Conservation (phyloP, 805 yeast genomes). For the Blastobotrys chiropterorum region DNA sequence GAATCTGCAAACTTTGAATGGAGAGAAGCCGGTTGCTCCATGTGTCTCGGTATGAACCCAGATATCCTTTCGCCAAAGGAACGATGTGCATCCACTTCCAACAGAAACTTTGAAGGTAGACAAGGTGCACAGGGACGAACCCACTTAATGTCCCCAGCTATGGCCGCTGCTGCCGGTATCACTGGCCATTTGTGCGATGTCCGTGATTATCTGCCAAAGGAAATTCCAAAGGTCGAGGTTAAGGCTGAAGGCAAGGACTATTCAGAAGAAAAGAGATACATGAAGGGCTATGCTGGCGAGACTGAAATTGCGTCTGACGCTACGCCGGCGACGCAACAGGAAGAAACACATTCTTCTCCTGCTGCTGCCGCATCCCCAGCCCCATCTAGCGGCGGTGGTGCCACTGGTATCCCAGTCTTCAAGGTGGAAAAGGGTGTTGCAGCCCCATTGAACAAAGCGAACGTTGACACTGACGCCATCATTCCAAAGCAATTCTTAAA, state of each 20-base stretch:
- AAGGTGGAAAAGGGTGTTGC: conserved; percentile 73
- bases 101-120: conserved; percentile 98
- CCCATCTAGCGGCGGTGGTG: conserved; percentile 9
- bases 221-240: conserved; percentile 31
- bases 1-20: conserved; percentile 92
- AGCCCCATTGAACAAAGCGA: conserved; percentile 91
- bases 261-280: conserved; percentile 60
- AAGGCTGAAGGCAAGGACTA: conserved; percentile 32
- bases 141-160: conserved; percentile 96
- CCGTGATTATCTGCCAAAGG: conserved; percentile 64
- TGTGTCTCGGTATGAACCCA: conserved; percentile 99
- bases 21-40: conserved; percentile 99
- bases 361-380: conserved; percentile 2
- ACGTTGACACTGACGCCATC: conserved; percentile 97
- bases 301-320: conserved; percentile 30
- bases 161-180: conserved; percentile 99
- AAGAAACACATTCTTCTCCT: background rate
- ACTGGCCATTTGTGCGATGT: conserved; percentile 87
- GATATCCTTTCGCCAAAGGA: conserved; percentile 92
- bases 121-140: conserved; percentile 97
- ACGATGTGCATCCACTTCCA: conserved; percentile 97
- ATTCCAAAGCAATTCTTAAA: conserved; percentile 98
- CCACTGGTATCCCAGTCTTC: conserved; percentile 69
- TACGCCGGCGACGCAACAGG: background rate
- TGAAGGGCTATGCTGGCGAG: conserved; percentile 45